These are phyloP conservation scores for Mycotypha africana DNA, from an alignment of 371 early-diverging fungal species.

Conservation along the genomic window DNA sequence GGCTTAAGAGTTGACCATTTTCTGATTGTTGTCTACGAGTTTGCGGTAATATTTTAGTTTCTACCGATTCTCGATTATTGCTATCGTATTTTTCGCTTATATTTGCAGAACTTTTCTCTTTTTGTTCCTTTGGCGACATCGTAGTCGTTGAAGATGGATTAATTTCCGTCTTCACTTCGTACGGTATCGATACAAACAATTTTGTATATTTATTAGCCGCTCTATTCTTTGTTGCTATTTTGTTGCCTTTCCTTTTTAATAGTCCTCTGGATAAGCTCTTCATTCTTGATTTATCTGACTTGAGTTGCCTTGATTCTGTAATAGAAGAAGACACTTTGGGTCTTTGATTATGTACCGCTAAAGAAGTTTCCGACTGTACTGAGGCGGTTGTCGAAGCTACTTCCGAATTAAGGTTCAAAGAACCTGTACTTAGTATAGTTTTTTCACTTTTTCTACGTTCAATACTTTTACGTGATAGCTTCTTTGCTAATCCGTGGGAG, in stretches of 20 bases:
- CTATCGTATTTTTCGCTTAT: not conserved
- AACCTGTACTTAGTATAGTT: not conserved
- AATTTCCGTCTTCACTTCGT: not conserved
- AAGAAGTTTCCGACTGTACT: slow-evolving; percentile 7
- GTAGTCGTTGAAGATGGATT: not conserved
- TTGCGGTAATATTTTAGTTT: not conserved
- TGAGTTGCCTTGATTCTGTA: not conserved
- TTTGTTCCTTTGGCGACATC: not conserved
- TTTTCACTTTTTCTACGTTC: slow-evolving; percentile 24
- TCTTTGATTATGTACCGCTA: not conserved
- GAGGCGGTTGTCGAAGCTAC: slow-evolving; percentile 14
- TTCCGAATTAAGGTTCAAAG: not conserved
- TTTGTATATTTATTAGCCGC: not conserved
- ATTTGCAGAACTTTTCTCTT: not conserved
- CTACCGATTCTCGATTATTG: not conserved
- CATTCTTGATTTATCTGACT: not conserved
- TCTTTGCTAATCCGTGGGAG: slow-evolving; percentile 9
- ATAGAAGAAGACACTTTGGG: not conserved
- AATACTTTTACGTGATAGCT: slow-evolving; percentile 22
- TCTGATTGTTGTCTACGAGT: slow-evolving; percentile 3
- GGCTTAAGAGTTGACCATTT: slow-evolving; percentile 22
- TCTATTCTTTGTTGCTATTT: not conserved
- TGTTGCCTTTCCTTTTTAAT: slow-evolving; percentile 1
- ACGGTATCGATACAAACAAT: not conserved
- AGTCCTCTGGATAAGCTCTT: not conserved